Percentiles rank a stretch among this genome's conserved stretches.
These are phyloP conservation scores for Porogramme epimiltina DNA, from an alignment of 1,284 basidiomycete species.

Conservation along the genomic window DNA sequence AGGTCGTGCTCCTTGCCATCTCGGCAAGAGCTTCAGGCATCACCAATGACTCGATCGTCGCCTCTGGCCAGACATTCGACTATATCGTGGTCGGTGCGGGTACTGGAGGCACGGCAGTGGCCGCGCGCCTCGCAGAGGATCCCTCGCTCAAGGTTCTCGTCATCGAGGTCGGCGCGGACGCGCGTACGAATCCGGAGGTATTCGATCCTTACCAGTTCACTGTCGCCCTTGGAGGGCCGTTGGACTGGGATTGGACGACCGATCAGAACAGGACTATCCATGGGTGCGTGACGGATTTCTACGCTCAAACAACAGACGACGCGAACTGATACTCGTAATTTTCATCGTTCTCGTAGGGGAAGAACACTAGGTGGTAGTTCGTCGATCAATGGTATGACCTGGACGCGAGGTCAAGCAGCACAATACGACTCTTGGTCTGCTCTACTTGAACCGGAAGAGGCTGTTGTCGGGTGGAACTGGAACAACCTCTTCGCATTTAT, in stretches of 20 bases:
- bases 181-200: constrained; percentile 45
- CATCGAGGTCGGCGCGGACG: constrained; percentile 58
- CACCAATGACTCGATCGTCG: constrained; percentile 4
- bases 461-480: constrained; percentile 60
- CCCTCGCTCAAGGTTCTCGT: constrained; percentile 51
- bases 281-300: constrained; percentile 38
- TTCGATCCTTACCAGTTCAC: constrained; percentile 53
- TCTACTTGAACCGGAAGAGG: constrained; percentile 50
- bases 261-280: constrained; percentile 46
- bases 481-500: constrained; percentile 49
- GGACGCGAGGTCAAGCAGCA: constrained; percentile 54
- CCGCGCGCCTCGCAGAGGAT: constrained; percentile 61
- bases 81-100: constrained; percentile 73
- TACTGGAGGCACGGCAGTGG: constrained; percentile 62
- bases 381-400: constrained; percentile 61
- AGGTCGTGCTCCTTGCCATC: too few species aligned
- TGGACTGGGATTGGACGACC: constrained; percentile 53
- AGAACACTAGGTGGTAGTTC: constrained; percentile 62
- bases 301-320: not conserved
- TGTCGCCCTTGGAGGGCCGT: constrained; percentile 44
- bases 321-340: too few species aligned
- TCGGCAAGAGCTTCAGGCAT: constrained; percentile 1
- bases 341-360: too few species aligned
- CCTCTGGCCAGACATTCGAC: constrained; percentile 48
- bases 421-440: constrained; percentile 61